Base-by-base conservation (phyloP, 2,329 filamentous ascomycete species). In the Basipetospora chlamydospora region DNA sequence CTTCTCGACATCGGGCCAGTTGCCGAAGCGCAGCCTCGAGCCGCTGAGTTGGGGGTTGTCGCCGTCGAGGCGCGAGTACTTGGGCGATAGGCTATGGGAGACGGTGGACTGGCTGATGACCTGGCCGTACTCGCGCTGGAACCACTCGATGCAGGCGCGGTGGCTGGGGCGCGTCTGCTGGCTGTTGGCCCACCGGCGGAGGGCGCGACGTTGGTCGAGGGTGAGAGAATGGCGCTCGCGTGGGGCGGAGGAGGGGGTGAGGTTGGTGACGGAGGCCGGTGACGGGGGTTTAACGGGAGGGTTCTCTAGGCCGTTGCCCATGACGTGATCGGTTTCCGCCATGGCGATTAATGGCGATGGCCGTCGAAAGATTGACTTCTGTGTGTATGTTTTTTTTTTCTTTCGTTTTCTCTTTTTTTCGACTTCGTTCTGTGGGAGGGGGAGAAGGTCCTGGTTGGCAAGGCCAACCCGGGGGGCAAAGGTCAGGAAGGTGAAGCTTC, bases 131-230 rank as follows among this genome's bases (percentile, higher is more conserved):
- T 73, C 62, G 38, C 51, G 50, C 44, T 59, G 64, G 55, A 75
- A 76, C 71, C 71, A 76, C 47, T 75, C 70, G 47, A 75, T 75
- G 58, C 71, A 75, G 23, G 67, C 63, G 53, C 72, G 72, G 53
- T 76, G 71, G 18, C 66, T 70, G 6, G 71, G 71, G 2, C 71
- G 65, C 18, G 66, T 61, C 11, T 64, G 54, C 47, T 75, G 71
- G 28, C 58, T 58, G 45, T 70, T 69, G 17, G 70, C 71, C 71
- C 71, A 76, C 43, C 67, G 61, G 17, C 71, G 67, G 35, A 76
- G 59, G 18, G 70, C 68, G 43, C 71, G 69, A 23, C 71, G 70
- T 51, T 76, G 71, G 48, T 76, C 70, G 40, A 76, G 68, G 16
- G 71, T 74, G 37, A 76, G 55, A 2, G 70, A 74, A 45, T 74